phyloP scores from a whole-genome alignment of 148 eudicot species.

The Talinum fruticosum region DNA sequence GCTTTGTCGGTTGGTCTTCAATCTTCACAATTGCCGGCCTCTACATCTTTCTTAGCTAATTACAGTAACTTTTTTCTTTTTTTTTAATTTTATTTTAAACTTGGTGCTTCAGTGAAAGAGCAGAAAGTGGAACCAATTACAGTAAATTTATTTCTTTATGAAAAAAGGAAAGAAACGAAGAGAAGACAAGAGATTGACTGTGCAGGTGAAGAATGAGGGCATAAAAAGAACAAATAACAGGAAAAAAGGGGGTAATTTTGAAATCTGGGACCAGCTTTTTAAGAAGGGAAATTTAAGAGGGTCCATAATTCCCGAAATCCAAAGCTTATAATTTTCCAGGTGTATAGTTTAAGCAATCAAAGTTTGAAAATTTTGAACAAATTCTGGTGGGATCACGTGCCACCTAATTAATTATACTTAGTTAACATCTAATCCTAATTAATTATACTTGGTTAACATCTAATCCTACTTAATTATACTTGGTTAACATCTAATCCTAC shows the following conservation, averaged over 20 bases:
- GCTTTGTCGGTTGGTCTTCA: not conserved
- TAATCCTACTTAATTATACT: not conserved
- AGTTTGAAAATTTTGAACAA: constrained; percentile 31
- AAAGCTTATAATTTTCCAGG: constrained; percentile 22
- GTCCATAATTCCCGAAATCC: constrained; percentile 12
- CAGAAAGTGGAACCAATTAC: not conserved
- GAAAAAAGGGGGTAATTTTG: not conserved
- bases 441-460: not conserved
- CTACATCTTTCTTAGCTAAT: not conserved
- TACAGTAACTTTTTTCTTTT: too few relatives aligned
- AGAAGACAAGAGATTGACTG: not conserved
- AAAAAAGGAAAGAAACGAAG: too few relatives aligned
- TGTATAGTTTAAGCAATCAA: constrained; percentile 8
- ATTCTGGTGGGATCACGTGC: constrained; percentile 37
- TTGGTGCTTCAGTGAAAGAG: too few relatives aligned
- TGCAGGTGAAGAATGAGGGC: not conserved
- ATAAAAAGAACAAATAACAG: not conserved
- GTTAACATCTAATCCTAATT: not conserved
- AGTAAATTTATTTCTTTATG: too few relatives aligned
- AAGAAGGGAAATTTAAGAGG: not conserved
- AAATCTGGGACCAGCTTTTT: not conserved
- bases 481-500: not conserved
- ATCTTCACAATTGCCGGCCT: not conserved
- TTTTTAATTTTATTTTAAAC: too few relatives aligned
- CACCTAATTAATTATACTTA: constrained; percentile 12